phyloP scores from a whole-genome alignment of 345 rosid species.

The Populus tremula region DNA sequence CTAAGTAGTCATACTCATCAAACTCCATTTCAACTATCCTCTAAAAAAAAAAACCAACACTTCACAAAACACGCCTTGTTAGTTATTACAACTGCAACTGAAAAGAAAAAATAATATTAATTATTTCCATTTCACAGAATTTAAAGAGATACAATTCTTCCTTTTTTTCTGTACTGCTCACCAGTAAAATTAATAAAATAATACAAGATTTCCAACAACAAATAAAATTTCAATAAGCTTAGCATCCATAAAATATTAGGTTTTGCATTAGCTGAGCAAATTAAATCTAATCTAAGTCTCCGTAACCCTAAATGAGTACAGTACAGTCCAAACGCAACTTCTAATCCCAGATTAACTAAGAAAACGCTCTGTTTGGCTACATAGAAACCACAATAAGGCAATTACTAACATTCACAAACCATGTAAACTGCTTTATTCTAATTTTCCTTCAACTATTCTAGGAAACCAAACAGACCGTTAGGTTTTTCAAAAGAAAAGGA shows the following conservation, averaged over 20 bases:
- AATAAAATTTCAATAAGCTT: background rate
- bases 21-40: slow-evolving; percentile 54
- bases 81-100: background rate
- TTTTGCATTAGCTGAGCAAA: too few species aligned
- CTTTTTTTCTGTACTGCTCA: background rate
- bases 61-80: background rate
- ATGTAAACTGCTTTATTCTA: background rate
- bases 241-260: too few species aligned
- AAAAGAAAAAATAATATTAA: too few species aligned
- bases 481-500: background rate
- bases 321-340: background rate
- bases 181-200: background rate
- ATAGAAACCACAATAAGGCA: too few species aligned
- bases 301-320: too few species aligned
- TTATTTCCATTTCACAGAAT: too few species aligned
- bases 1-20: slow-evolving; percentile 93
- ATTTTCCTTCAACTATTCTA: background rate
- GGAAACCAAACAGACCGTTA: background rate
- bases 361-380: too few species aligned
- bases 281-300: too few species aligned
- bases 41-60: too few species aligned
- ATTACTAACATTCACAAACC: too few species aligned
- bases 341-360: background rate
- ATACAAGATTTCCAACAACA: background rate
- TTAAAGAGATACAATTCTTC: background rate